Evolutionary conservation across 2,329 filamentous ascomycete species (phyloP).

Genomic region (Monosporascus ibericus): DNA sequence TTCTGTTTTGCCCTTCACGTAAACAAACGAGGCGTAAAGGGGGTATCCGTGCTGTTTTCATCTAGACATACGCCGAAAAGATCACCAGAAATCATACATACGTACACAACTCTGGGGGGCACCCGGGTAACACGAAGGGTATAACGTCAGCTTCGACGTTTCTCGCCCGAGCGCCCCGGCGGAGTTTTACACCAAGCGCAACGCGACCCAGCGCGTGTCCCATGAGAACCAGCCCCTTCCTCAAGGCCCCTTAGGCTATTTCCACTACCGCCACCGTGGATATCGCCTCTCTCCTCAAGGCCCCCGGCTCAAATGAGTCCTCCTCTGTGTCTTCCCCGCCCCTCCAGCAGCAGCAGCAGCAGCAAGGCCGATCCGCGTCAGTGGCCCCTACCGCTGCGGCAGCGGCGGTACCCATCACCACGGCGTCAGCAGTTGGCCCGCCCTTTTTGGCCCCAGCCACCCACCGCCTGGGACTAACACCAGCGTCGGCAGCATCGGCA

Average conservation of each 20-base stretch:
- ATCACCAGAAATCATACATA: too few species aligned
- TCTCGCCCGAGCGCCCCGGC: too few species aligned
- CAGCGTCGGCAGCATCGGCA: slow-evolving; percentile 18
- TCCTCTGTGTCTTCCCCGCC: slow-evolving; percentile 41
- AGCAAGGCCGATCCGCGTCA: slow-evolving; percentile 31
- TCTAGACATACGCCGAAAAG: too few species aligned
- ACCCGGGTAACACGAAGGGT: too few species aligned
- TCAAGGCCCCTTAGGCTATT: slow-evolving; percentile 28
- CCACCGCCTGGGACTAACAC: slow-evolving; percentile 20
- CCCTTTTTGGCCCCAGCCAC: slow-evolving; percentile 15
- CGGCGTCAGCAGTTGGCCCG: slow-evolving; percentile 21
- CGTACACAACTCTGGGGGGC: too few species aligned
- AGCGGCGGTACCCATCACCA: slow-evolving; percentile 33
- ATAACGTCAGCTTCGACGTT: too few species aligned
- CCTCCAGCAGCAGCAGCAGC: slow-evolving; percentile 5
- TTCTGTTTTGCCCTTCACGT: too few species aligned
- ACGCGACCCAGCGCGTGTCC: slow-evolving; percentile 5
- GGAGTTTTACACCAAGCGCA: not conserved
- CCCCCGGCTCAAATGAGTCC: slow-evolving; percentile 67
- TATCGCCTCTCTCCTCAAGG: slow-evolving; percentile 86
- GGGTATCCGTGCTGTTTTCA: too few species aligned
- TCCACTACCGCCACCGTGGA: slow-evolving; percentile 70
- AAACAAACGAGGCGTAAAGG: too few species aligned
- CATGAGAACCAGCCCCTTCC: slow-evolving; percentile 26
- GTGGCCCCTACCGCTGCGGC: slow-evolving; percentile 28